Conservation (phyloP, 306 rosid genomes). For the Coriaria nepalensis region DNA sequence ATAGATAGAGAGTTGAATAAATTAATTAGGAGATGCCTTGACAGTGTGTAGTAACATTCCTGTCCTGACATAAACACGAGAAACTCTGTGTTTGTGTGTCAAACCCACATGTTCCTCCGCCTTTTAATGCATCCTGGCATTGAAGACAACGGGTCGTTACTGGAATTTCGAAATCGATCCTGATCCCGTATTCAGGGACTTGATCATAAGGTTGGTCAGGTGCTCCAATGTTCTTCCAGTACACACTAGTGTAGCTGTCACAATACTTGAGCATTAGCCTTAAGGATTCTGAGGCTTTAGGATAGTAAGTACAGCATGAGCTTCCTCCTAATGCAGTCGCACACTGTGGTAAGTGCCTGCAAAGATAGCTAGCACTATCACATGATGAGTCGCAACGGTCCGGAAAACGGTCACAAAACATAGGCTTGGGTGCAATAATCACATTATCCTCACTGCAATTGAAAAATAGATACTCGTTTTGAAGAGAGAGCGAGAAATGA, state of each 20-base stretch:
- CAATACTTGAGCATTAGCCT: conserved; percentile 73
- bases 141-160: conserved; percentile 70
- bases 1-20: not conserved
- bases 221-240: conserved; percentile 72
- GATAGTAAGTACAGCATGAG: conserved; percentile 80
- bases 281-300: conserved; percentile 66
- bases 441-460: conserved; percentile 65
- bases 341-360: conserved; percentile 74
- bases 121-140: conserved; percentile 66
- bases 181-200: conserved; percentile 72
- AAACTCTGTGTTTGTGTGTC: conserved; percentile 36
- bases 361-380: conserved; percentile 76
- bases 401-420: conserved; percentile 72
- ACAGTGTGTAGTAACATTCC: conserved; percentile 73
- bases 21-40: conserved; percentile 27
- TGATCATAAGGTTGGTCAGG: conserved; percentile 62
- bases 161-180: conserved; percentile 70
- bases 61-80: conserved; percentile 53
- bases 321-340: conserved; percentile 27
- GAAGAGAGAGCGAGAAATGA: conserved; percentile 50
- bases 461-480: conserved; percentile 80
- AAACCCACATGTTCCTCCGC: conserved; percentile 85
- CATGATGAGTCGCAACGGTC: conserved; percentile 76
- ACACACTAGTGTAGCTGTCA: conserved; percentile 62
- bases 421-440: conserved; percentile 64